phyloP scores from a whole-genome alignment of 2,329 filamentous ascomycete species.

The Alternaria arbusti region DNA sequence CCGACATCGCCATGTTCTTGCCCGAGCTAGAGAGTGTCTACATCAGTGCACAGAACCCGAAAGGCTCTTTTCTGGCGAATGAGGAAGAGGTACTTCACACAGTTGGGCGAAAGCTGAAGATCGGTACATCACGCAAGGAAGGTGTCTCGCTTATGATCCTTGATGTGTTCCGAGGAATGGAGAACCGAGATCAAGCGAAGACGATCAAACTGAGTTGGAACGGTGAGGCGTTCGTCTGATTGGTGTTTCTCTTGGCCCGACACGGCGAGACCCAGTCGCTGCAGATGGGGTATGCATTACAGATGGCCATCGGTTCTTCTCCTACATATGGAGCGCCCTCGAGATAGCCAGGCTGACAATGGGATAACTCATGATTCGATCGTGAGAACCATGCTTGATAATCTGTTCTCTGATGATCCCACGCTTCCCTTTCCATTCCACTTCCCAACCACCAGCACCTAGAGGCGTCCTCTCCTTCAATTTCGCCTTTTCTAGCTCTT shows the following conservation, averaged over 20 bases:
- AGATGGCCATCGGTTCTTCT: neutral
- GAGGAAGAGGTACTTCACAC: neutral
- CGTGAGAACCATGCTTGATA: slow-evolving; percentile 63
- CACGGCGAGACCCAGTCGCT: neutral
- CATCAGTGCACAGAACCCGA: neutral
- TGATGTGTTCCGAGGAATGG: neutral
- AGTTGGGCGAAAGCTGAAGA: neutral
- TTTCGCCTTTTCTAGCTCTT: slow-evolving; percentile 57
- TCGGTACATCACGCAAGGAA: neutral
- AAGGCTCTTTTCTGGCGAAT: neutral
- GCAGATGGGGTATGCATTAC: neutral
- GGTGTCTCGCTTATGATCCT: neutral
- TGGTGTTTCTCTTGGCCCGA: neutral
- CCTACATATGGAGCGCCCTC: slow-evolving; percentile 51
- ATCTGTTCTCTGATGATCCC: slow-evolving; percentile 63
- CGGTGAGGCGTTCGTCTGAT: neutral
- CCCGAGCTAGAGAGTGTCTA: neutral
- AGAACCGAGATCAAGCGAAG: neutral
- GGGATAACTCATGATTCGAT: slow-evolving; percentile 65
- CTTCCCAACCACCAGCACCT: slow-evolving; percentile 58
- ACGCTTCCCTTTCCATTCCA: slow-evolving; percentile 55
- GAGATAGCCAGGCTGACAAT: slow-evolving; percentile 60
- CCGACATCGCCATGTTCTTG: neutral
- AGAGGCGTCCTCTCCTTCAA: slow-evolving; percentile 46
- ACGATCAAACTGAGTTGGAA: neutral